Conservation (phyloP, 345 rosid species). For the Heritiera littoralis region DNA sequence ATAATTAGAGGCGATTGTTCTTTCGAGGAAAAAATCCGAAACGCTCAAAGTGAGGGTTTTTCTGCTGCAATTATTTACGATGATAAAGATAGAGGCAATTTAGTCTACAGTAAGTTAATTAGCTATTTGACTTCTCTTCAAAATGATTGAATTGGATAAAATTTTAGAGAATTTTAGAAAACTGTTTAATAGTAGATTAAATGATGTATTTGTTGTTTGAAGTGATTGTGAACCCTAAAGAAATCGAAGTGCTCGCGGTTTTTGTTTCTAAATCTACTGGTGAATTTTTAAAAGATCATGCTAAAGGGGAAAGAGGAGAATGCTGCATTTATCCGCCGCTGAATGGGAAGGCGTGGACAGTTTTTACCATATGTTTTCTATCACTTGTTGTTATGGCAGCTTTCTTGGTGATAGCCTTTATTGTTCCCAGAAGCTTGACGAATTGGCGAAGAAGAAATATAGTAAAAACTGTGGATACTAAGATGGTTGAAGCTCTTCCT, state of each 20-base stretch:
- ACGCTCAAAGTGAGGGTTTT: constrained; percentile 58
- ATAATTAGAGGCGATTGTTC: constrained; percentile 63
- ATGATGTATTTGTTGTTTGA: constrained; percentile 20
- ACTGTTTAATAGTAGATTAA: not conserved
- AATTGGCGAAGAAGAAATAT: constrained; percentile 39
- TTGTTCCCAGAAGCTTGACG: constrained; percentile 51
- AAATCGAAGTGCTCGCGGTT: constrained; percentile 53
- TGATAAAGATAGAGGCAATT: constrained; percentile 45
- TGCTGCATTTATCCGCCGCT: constrained; percentile 54
- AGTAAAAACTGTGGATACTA: constrained; percentile 37
- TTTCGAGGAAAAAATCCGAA: constrained; percentile 60
- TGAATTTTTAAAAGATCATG: constrained; percentile 45
- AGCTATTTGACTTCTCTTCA: not conserved
- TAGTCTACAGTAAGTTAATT: constrained; percentile 58
- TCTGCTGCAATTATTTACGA: constrained; percentile 60
- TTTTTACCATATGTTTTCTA: constrained; percentile 53
- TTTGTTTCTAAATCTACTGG: constrained; percentile 61
- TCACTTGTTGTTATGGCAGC: constrained; percentile 48
- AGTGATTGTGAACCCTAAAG: constrained; percentile 66
- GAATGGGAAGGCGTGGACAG: constrained; percentile 55
- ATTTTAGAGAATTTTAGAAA: not conserved
- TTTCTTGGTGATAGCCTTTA: constrained; percentile 45
- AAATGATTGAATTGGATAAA: not conserved
- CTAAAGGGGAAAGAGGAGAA: constrained; percentile 46
- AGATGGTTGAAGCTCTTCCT: constrained; percentile 57